Evolutionary conservation across 2,329 filamentous ascomycete species (phyloP).

Genomic region (Colletotrichum sp.): DNA sequence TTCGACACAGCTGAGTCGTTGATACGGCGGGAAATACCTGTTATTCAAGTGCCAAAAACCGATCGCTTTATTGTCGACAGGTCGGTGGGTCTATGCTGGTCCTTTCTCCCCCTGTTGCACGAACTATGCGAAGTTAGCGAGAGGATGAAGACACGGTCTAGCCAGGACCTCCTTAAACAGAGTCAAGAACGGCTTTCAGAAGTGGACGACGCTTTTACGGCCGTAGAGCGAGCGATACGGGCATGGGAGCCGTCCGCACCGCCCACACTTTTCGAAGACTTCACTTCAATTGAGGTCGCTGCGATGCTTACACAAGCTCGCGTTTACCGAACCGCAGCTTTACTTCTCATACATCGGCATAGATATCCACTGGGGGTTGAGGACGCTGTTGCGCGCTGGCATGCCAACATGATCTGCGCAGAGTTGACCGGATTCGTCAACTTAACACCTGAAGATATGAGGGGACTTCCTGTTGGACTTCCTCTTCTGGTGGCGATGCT

Average conservation of each 20-base stretch:
- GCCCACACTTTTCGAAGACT: background rate
- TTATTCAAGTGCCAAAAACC: background rate
- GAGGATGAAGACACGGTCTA: background rate
- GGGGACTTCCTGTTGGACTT: background rate
- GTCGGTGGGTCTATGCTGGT: background rate
- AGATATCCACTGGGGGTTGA: background rate
- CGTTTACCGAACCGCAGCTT: background rate
- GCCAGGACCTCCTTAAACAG: background rate
- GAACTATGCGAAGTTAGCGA: background rate
- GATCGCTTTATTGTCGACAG: background rate
- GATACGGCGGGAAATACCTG: background rate
- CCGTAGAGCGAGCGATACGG: background rate
- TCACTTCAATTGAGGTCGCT: background rate
- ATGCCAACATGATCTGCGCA: background rate
- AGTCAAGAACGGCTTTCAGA: background rate
- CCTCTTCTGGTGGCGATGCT: background rate
- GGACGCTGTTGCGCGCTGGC: background rate
- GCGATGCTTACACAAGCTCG: background rate
- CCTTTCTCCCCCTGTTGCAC: background rate
- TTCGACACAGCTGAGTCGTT: background rate
- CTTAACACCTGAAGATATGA: background rate
- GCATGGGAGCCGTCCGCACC: background rate
- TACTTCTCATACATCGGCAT: background rate
- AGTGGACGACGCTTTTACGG: background rate
- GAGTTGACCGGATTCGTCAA: background rate